Evolutionary conservation across 2,329 filamentous ascomycete genomes (phyloP).

Genomic region (Aspergillus puulaauensis): DNA sequence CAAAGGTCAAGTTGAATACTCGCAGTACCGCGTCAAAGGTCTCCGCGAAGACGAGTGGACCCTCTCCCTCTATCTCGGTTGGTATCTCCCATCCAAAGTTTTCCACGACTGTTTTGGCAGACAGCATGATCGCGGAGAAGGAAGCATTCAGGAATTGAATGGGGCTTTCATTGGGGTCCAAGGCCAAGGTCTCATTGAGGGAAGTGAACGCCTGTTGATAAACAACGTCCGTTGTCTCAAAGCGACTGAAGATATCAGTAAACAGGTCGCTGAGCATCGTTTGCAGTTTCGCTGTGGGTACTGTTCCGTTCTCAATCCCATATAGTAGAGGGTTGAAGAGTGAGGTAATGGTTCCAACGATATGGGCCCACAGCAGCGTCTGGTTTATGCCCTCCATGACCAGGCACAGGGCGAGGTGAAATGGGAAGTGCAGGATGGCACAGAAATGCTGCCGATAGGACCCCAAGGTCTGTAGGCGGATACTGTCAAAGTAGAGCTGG

Average conservation of each 20-base stretch:
- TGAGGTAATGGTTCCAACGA: neutral
- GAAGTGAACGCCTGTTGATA: neutral
- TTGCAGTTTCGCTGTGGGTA: neutral
- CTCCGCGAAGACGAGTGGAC: neutral
- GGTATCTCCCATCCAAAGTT: neutral
- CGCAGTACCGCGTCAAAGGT: neutral
- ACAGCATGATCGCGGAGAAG: neutral
- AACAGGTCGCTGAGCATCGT: neutral
- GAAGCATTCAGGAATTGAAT: neutral
- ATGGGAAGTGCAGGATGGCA: neutral
- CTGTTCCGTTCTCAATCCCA: neutral
- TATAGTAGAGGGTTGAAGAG: neutral
- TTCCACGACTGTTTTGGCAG: neutral
- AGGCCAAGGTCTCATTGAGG: neutral
- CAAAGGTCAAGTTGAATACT: neutral
- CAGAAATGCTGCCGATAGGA: neutral
- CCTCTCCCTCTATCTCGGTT: neutral
- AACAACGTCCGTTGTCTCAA: neutral
- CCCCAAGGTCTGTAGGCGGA: neutral
- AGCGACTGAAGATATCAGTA: neutral
- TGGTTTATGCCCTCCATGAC: neutral
- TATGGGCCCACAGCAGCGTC: neutral
- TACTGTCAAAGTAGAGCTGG: neutral
- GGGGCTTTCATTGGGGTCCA: neutral
- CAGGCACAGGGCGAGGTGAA: neutral